phyloP scores from a whole-genome alignment of 768 basidiomycete species.

The Russula griseocarnosa region DNA sequence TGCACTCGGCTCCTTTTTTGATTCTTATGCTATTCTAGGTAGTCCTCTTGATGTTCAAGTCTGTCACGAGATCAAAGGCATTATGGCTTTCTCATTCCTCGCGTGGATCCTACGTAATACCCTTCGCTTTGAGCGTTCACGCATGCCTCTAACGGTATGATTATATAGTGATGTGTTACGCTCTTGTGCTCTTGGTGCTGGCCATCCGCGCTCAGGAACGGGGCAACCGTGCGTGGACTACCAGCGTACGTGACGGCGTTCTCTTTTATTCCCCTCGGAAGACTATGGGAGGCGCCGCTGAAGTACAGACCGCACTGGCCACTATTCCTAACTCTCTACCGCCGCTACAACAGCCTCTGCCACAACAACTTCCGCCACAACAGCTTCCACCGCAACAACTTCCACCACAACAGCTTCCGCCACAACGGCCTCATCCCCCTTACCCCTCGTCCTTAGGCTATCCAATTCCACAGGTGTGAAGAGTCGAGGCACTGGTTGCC shows the following conservation, averaged over 20 bases:
- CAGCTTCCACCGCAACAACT: too few relatives aligned
- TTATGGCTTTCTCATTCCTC: conserved; percentile 39
- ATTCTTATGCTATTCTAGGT: neutral
- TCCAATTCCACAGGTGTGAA: neutral
- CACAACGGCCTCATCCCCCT: too few relatives aligned
- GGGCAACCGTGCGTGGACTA: conserved; percentile 36
- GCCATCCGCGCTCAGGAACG: conserved; percentile 31
- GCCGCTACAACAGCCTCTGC: neutral
- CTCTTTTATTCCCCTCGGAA: conserved; percentile 19
- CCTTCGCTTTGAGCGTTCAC: neutral
- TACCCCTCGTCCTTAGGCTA: neutral
- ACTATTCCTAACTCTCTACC: neutral
- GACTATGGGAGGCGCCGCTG: neutral
- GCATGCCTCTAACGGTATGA: conserved; percentile 3
- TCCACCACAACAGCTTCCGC: neutral
- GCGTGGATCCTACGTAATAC: conserved; percentile 37
- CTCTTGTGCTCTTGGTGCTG: conserved; percentile 30
- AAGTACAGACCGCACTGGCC: neutral
- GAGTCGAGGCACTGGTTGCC: neutral
- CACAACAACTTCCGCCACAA: neutral
- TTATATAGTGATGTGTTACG: conserved; percentile 37
- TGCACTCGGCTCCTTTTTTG: neutral
- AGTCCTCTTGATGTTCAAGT: neutral
- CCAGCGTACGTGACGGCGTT: conserved; percentile 34
- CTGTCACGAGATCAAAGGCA: conserved; percentile 35